Evolutionary conservation across 1,139 yeast species (phyloP), one percentile per base, ranked within the genome.

Genomic region (Magnusiomyces suaveolens): DNA sequence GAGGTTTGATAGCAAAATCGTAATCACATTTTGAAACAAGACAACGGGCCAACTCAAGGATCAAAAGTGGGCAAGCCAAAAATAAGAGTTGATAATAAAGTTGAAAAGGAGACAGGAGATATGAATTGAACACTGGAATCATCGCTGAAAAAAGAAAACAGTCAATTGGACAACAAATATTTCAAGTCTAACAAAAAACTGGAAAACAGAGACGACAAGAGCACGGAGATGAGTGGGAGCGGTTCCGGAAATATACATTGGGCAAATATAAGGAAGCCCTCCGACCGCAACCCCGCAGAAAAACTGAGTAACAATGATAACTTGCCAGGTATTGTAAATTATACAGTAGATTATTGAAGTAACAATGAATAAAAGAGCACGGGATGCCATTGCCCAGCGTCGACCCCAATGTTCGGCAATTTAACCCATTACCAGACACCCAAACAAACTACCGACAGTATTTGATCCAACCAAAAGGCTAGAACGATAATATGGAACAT

Each of bases 1-100:
- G 69, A 20, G 88, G 74, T 59, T 69, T 65, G 69, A 76, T 77
- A 36, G 92, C 94, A 54, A 77, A 79, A 24, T 76, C 86, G 53
- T 79, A 69, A 57, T 72, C 71, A 59, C 76, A 80, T 52, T 68
- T 72, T 59, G 81, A 78, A 58, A 83, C 77, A 67, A 78, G 76
- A 71, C 71, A 86, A 72, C 95, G 79, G 62, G 95, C 90, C 46
- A 92, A 82, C 71, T 86, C 95, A 56, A 94, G 94, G 51, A 68
- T 61, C 51, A 73, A 62, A 41, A 71, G 63, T 2, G 21, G 10
- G 18, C 25, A 21, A 10, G 43, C 41, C 20, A 18, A 12, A 12
- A 49, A 36, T 18, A 74, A 29, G 10, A 29, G 12, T 29, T 61
- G 59, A 70, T 54, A 20, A 77, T 76, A 77, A 77, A 75, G 51